These are phyloP conservation scores for Ogataea nakhonphanomensis DNA, from an alignment of 805 yeast genomes.

Conservation along the genomic window DNA sequence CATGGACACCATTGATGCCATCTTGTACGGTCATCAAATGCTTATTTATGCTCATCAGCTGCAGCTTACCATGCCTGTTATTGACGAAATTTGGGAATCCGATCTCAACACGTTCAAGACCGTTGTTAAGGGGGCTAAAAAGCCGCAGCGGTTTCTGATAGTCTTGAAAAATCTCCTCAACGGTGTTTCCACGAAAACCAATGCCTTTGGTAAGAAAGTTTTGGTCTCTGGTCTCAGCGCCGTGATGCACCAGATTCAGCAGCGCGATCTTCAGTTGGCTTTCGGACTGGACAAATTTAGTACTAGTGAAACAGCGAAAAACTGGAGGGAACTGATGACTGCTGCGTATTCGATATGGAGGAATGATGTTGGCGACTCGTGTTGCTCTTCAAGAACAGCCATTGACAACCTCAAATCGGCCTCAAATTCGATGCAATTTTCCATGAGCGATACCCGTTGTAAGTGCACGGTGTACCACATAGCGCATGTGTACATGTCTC, in stretches of 20 bases:
- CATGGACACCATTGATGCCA: constrained; percentile 74
- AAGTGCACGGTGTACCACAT: constrained; percentile 68
- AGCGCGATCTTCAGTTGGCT: constrained; percentile 60
- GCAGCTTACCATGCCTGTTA: constrained; percentile 59
- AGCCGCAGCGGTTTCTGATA: constrained; percentile 46
- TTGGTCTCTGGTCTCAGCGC: constrained; percentile 65
- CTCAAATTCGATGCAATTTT: constrained; percentile 31
- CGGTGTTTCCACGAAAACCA: constrained; percentile 44
- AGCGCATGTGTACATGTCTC: constrained; percentile 67
- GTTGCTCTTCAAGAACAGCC: constrained; percentile 35
- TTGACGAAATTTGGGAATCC: constrained; percentile 55
- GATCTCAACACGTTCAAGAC: constrained; percentile 21
- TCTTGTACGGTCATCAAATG: constrained; percentile 71
- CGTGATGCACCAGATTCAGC: constrained; percentile 69
- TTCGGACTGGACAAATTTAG: constrained; percentile 40
- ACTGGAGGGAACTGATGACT: constrained; percentile 71
- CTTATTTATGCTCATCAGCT: constrained; percentile 56
- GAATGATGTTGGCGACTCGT: constrained; percentile 40
- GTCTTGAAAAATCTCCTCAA: constrained; percentile 58
- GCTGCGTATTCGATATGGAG: constrained; percentile 73
- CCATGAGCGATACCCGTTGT: constrained; percentile 46
- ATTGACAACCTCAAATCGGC: constrained; percentile 28
- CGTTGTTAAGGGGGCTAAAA: constrained; percentile 23
- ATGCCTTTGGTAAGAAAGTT: constrained; percentile 63
- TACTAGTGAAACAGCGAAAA: constrained; percentile 29